Conservation (phyloP, 345 rosid genomes). For the Hypericum androsaemum region DNA sequence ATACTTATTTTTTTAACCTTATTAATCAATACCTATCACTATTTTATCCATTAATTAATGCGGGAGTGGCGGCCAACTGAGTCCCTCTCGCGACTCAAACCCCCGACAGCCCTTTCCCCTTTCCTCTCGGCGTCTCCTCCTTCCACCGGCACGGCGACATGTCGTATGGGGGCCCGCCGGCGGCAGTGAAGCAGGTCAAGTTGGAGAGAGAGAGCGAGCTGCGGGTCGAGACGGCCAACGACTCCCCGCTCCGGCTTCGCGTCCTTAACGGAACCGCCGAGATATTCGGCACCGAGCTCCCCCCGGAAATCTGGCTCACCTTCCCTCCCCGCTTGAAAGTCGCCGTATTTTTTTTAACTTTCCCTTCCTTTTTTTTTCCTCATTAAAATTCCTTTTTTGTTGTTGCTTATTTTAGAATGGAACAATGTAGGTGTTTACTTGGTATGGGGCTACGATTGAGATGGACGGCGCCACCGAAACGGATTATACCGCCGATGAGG, state of each 20-base stretch:
- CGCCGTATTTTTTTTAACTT: constrained; percentile 36
- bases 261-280: constrained; percentile 75
- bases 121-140: too few relatives aligned
- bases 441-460: constrained; percentile 93
- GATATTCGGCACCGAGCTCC: constrained; percentile 82
- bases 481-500: constrained; percentile 94
- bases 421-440: constrained; percentile 59
- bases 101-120: too few relatives aligned
- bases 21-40: too few relatives aligned
- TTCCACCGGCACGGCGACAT: not conserved
- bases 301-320: constrained; percentile 75
- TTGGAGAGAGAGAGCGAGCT: constrained; percentile 81
- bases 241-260: constrained; percentile 64
- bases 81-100: too few relatives aligned
- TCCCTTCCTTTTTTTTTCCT: not conserved
- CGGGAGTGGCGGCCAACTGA: too few relatives aligned
- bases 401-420: not conserved
- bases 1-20: too few relatives aligned
- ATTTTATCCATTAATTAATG: too few relatives aligned
- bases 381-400: not conserved
- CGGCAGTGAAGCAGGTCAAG: constrained; percentile 56
- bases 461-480: constrained; percentile 81
- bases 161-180: constrained; percentile 14
- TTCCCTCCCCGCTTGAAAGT: constrained; percentile 83
- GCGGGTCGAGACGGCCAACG: constrained; percentile 69